Percentiles rank a stretch among this genome's conserved stretches.
Evolutionary conservation across 1,284 basidiomycete species (phyloP).

Genomic region (Trametes pubescens): DNA sequence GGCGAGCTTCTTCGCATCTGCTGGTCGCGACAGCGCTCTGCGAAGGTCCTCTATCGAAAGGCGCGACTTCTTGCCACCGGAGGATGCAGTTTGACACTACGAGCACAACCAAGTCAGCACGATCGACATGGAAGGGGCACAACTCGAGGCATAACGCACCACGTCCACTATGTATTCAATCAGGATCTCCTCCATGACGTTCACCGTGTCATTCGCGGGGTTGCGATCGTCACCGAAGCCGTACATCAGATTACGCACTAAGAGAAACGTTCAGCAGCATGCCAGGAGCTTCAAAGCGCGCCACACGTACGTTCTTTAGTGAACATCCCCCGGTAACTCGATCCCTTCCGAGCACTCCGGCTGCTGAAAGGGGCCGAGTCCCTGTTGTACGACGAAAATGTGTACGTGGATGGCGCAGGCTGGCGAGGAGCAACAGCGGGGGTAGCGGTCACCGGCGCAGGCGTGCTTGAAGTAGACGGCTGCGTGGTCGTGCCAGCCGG

Average conservation of each 20-base stretch:
- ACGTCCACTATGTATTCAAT: conserved; percentile 92
- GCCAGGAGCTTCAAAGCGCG: neutral
- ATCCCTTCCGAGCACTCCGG: conserved; percentile 59
- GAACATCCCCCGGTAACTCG: conserved; percentile 75
- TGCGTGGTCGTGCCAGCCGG: conserved; percentile 30
- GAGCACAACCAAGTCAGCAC: neutral
- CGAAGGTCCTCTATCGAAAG: conserved; percentile 84
- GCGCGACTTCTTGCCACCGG: conserved; percentile 72
- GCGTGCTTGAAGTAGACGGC: conserved; percentile 32
- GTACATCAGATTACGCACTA: conserved; percentile 91
- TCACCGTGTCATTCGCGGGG: conserved; percentile 86
- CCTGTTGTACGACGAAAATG: conserved; percentile 63
- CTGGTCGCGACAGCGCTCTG: conserved; percentile 75
- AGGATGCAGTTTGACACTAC: conserved; percentile 79
- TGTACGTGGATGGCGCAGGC: conserved; percentile 36
- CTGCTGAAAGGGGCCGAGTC: conserved; percentile 54
- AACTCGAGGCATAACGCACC: conserved; percentile 53
- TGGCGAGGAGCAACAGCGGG: conserved; percentile 28
- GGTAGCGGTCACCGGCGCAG: conserved; percentile 26
- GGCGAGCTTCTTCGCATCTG: conserved; percentile 87
- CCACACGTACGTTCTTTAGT: conserved; percentile 75
- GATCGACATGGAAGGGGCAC: conserved; percentile 1
- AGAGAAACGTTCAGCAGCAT: conserved; percentile 12
- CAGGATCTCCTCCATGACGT: conserved; percentile 94
- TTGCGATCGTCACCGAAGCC: conserved; percentile 94